Conservation (phyloP, 2,329 filamentous ascomycete genomes). For the Epicoccum nigrum region DNA sequence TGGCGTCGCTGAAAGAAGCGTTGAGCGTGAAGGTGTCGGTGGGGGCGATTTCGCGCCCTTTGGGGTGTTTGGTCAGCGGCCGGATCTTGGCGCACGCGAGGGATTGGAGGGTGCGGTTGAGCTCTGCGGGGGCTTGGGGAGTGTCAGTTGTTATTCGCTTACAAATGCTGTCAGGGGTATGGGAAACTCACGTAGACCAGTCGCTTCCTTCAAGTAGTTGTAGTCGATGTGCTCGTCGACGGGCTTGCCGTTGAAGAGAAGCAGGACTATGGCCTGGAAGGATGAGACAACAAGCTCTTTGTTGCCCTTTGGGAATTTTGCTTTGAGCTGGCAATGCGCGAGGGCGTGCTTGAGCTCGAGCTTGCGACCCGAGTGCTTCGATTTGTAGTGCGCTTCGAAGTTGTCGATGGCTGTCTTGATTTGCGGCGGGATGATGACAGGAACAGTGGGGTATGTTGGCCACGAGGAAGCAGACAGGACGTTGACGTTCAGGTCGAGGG, state of each 20-base stretch:
- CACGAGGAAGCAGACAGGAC: constrained; percentile 91
- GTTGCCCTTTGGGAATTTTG: constrained; percentile 75
- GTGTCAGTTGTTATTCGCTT: constrained; percentile 15
- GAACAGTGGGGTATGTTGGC: constrained; percentile 85
- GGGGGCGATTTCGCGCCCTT: constrained; percentile 76
- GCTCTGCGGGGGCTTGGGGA: constrained; percentile 69
- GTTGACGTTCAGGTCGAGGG: constrained; percentile 80
- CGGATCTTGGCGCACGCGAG: constrained; percentile 89
- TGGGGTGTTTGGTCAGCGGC: constrained; percentile 83
- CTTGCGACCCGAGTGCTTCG: constrained; percentile 85
- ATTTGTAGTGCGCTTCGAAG: constrained; percentile 86
- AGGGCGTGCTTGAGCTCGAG: constrained; percentile 92
- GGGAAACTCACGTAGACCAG: constrained; percentile 67
- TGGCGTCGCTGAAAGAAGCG: constrained; percentile 74
- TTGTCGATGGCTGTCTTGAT: constrained; percentile 77
- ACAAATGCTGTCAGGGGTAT: neutral
- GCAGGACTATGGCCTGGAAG: constrained; percentile 88
- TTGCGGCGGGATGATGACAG: constrained; percentile 74
- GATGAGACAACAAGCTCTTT: constrained; percentile 92
- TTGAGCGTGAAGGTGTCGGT: constrained; percentile 90
- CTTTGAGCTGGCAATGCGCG: constrained; percentile 87
- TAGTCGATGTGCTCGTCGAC: constrained; percentile 72
- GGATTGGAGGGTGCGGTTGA: constrained; percentile 90
- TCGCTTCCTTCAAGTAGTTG: constrained; percentile 73
- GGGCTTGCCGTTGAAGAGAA: constrained; percentile 81